A percentile compares a stretch with the other conserved stretches of the same genome.
Conservation (phyloP, 495 filamentous ascomycete genomes). For the Choiromyces venosus region DNA sequence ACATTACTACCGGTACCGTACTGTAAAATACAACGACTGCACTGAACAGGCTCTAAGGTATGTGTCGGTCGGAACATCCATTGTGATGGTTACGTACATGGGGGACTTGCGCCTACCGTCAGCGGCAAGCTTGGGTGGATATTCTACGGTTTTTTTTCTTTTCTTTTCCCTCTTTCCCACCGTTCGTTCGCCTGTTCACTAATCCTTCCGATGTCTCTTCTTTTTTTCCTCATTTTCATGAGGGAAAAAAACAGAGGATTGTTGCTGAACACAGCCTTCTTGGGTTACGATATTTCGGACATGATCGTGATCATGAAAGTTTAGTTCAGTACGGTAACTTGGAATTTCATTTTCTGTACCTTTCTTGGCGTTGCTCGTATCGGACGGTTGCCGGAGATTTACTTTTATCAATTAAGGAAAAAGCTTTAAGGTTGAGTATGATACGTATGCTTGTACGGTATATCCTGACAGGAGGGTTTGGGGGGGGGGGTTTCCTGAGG, state of each 20-base stretch:
- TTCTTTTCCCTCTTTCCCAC: not conserved
- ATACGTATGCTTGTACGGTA: not conserved
- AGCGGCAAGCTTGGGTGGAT: not conserved
- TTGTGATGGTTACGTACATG: not conserved
- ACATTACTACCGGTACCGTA: too few relatives aligned
- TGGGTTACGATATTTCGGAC: not conserved
- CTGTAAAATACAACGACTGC: not conserved
- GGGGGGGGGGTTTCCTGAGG: not conserved
- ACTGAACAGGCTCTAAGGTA: not conserved
- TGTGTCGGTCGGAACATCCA: not conserved
- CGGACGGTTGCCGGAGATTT: not conserved
- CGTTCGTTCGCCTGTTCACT: not conserved
- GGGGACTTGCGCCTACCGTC: not conserved
- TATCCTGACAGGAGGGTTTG: not conserved
- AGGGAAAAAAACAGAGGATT: not conserved
- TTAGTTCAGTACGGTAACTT: not conserved
- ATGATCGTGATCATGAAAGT: not conserved
- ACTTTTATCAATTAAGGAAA: too few relatives aligned
- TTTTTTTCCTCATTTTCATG: not conserved
- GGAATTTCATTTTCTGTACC: too few relatives aligned
- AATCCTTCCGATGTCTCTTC: not conserved
- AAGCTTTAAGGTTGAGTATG: too few relatives aligned
- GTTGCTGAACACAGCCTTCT: not conserved
- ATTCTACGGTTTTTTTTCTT: not conserved
- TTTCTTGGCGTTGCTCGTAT: not conserved